Evolutionary conservation across 1,139 yeast genomes (phyloP), one percentile per base, ranked within the genome.

Genomic region (Candida mesenterica): DNA sequence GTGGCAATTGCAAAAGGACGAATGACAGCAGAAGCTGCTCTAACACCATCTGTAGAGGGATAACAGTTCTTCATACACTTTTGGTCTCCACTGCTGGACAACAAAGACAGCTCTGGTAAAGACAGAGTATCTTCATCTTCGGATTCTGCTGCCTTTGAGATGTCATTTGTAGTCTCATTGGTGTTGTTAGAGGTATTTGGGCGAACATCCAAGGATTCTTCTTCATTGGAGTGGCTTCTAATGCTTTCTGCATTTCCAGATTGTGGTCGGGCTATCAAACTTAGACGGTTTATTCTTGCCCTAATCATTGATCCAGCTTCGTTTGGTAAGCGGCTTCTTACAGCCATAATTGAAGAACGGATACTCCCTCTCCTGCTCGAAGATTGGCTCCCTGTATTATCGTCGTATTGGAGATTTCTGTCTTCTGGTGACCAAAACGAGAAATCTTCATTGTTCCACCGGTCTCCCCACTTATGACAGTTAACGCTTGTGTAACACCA

Each of bases 371-470:
- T 35, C 30, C 46, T 36, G 19, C 42, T 39, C 17, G 37, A 27
- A 14, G 38, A 12, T 19, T 30, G 40, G 6, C 41, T 34, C 4
- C 28, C 36, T 3, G 37, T 28, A 6, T 40, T 46, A n/a, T 36
- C 39, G 8, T 45, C 53, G 27, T 39, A 40, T 24, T 52, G 52
- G 22, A 28, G 22, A 12, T 35, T 31, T 6, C 36, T 33, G 22
- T 84, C 90, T 42, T 86, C 94, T 4, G 67, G 61, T 3, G 92
- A 82, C 85, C 85, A 89, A 40, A 90, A 77, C 1, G 96, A 85
- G 50, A 92, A 80, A 57, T 90, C 97, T 54, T 90, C 98, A 46
- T 88, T 81, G 53, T 90, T 90, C 95, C 97, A 90, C 26, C 74
- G 60, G 57, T 90, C 98, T 0, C 98, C 98, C 80, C 85, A 77